These are phyloP conservation scores for Pseudozyma sp. DNA, from an alignment of 1,284 basidiomycete genomes.

Conservation along the genomic window DNA sequence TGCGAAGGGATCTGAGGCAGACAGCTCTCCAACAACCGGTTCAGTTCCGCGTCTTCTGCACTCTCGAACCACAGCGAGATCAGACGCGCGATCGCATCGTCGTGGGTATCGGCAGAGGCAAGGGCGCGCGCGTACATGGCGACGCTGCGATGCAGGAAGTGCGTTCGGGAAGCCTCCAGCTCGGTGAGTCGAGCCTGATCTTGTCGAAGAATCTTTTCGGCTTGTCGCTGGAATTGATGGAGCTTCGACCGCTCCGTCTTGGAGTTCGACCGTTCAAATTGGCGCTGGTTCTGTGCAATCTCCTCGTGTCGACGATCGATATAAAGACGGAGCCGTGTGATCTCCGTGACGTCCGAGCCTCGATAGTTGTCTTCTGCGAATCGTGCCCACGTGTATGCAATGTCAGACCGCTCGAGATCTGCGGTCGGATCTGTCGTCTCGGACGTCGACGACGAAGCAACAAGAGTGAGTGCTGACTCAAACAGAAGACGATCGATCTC, in stretches of 20 bases:
- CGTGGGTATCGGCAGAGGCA: slow-evolving; percentile 77
- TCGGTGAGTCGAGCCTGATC: slow-evolving; percentile 46
- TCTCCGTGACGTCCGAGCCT: slow-evolving; percentile 78
- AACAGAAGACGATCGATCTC: slow-evolving; percentile 81
- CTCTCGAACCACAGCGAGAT: slow-evolving; percentile 92
- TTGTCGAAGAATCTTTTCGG: slow-evolving; percentile 46
- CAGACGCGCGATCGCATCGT: slow-evolving; percentile 81
- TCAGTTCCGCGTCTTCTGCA: slow-evolving; percentile 75
- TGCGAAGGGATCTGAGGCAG: slow-evolving; percentile 81
- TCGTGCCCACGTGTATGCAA: slow-evolving; percentile 84
- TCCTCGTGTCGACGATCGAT: slow-evolving; percentile 78
- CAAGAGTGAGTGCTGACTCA: slow-evolving; percentile 73
- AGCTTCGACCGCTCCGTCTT: slow-evolving; percentile 24
- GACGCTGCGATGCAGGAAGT: slow-evolving; percentile 81
- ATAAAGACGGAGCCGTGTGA: slow-evolving; percentile 78
- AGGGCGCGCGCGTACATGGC: slow-evolving; percentile 85
- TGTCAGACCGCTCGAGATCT: slow-evolving; percentile 73
- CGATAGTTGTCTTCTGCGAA: slow-evolving; percentile 91
- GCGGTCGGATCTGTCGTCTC: slow-evolving; percentile 13
- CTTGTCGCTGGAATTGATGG: slow-evolving; percentile 41
- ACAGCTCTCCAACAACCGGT: slow-evolving; percentile 73
- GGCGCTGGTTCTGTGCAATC: slow-evolving; percentile 74
- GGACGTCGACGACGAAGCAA: slow-evolving; percentile 3
- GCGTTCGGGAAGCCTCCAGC: slow-evolving; percentile 61
- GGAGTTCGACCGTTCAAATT: slow-evolving; percentile 61